Base-by-base conservation (phyloP, 208 protist genomes). In the Crithidia brevicula region DNA sequence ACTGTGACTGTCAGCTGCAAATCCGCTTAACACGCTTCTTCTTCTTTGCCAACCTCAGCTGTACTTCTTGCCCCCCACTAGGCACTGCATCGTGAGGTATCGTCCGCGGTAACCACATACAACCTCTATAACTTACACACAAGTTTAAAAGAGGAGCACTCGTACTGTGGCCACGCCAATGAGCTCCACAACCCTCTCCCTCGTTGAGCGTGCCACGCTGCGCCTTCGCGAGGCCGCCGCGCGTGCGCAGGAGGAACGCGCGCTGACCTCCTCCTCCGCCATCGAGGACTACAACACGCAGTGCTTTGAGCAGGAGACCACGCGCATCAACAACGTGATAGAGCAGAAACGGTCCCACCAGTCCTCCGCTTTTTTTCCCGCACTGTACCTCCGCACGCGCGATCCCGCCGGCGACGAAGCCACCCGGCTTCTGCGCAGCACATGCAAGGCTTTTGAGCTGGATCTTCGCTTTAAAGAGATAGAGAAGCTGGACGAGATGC, bases 371-470 rank as follows among this genome's bases (percentile, higher is more conserved):
- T 89, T 86, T 58, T 74, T 92, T 28, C 86, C 89, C 4, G 75
- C 86, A 10, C 65, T 92, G 30, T 92, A 95, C 67, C 64, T 83
- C 18, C 84, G 86, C 1, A 66, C 46, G 2, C 73, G 73, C 15
- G 74, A 95, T 47, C 79, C 82, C 15, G 47, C 57, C 4, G 84
- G 84, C 15, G 85, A 92, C 22, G 86, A 91, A n/a, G 70, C 66
- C 0, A 64, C 77, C 2, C 78, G 75, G 4, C 69, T 83, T 8
- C 58, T 91, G 31, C 74, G 75, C 46, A 63, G 64, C 34, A 85
- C 89, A 18, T 86, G 77, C 46, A 95, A 95, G 50, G 80, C 86
- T 0, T 89, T 93, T 53, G 90, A 93, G 70, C 65, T 95, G 30
- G 85, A 90, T 50, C 72, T 93, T 4, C 90, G 87, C 45, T 90